Evolutionary conservation across 202 grass and related monocot species (phyloP).

Genomic region (Sporobolus alterniflorus): DNA sequence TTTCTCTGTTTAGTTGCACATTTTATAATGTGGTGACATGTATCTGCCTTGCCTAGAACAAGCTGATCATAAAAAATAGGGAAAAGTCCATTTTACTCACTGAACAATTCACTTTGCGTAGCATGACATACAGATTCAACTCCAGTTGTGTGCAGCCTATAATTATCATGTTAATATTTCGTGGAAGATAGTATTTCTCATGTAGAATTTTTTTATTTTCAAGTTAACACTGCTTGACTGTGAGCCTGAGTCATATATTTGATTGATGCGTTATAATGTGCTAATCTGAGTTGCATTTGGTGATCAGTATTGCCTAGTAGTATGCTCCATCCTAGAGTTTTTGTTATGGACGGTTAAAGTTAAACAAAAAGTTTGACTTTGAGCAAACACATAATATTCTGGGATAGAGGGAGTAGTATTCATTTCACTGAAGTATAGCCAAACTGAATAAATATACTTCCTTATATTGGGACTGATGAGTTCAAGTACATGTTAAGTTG

Average conservation of each 20-base stretch:
- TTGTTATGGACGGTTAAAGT: no score
- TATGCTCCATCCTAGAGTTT: no score
- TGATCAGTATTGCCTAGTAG: not conserved
- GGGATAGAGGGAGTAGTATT: no score
- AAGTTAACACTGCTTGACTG: not conserved
- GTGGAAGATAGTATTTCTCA: not conserved
- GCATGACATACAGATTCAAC: not conserved
- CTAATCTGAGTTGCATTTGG: not conserved
- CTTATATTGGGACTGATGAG: not conserved
- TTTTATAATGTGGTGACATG: no score
- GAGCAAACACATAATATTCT: no score
- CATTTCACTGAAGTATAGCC: no score
- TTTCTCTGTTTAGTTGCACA: no score
- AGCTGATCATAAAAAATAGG: no score
- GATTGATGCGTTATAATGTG: not conserved
- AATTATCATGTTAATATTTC: not conserved
- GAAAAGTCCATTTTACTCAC: no score
- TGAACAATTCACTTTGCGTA: not conserved
- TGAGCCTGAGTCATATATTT: no score
- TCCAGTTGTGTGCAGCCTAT: slow-evolving; percentile 10
- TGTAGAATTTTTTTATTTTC: not conserved
- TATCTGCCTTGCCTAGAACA: no score
- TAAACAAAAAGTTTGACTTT: no score
- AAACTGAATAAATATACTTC: not conserved
- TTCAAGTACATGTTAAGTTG: slow-evolving; percentile 6